Evolutionary conservation across 2,329 filamentous ascomycete genomes (phyloP).

Genomic region (Paecilomyces formosus): DNA sequence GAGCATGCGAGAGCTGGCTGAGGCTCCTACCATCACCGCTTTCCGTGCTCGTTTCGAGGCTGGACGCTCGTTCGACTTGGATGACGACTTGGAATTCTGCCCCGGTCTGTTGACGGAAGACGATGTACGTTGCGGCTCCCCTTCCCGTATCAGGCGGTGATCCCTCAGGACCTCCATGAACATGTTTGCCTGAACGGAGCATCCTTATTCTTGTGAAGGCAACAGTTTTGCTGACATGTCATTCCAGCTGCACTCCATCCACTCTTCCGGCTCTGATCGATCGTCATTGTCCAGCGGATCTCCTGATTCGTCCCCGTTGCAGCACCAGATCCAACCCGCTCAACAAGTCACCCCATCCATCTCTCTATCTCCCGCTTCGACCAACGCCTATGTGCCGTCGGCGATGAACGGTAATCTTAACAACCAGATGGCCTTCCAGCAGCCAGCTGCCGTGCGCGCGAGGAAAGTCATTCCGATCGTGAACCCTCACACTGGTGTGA

Average conservation of each 20-base stretch:
- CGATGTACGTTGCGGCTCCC: constrained; percentile 56
- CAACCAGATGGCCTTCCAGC: constrained; percentile 74
- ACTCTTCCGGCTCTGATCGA: constrained; percentile 81
- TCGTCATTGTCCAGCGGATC: constrained; percentile 93
- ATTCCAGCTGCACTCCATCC: constrained; percentile 75
- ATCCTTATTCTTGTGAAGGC: constrained; percentile 7
- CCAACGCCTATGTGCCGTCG: constrained; percentile 53
- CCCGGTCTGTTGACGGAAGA: constrained; percentile 85
- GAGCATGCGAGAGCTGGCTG: constrained; percentile 77
- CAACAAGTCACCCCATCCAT: constrained; percentile 66
- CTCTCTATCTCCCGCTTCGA: constrained; percentile 58
- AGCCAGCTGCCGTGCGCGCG: constrained; percentile 78
- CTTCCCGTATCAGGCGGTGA: not conserved
- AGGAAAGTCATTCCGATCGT: constrained; percentile 97
- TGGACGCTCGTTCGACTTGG: constrained; percentile 86
- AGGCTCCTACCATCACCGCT: constrained; percentile 64
- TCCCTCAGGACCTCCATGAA: not conserved
- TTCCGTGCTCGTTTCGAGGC: constrained; percentile 88
- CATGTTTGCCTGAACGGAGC: not conserved
- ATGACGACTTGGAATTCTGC: constrained; percentile 95
- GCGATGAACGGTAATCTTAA: constrained; percentile 57
- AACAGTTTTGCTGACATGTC: constrained; percentile 5
- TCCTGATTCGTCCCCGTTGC: constrained; percentile 81
- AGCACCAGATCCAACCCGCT: constrained; percentile 67
- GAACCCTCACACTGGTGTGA: constrained; percentile 84